phyloP scores from a whole-genome alignment of 768 basidiomycete genomes.

The Leucocoprinus leucothites region DNA sequence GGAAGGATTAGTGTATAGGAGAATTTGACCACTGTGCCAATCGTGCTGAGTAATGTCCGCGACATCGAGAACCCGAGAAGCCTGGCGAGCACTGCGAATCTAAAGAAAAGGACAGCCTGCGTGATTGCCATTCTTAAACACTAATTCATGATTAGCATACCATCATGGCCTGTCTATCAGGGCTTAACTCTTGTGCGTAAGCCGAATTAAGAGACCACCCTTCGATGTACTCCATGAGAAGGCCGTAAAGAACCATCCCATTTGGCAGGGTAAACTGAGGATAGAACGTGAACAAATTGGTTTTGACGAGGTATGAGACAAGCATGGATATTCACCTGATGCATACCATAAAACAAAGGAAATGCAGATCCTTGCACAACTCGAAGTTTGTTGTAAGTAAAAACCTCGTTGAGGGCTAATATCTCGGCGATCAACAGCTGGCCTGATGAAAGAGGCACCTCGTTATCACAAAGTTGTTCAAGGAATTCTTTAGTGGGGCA shows the following conservation, averaged over 20 bases:
- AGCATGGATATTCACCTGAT: conserved; percentile 18
- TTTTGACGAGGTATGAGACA: background rate
- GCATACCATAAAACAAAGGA: conserved; percentile 25
- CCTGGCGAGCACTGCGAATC: conserved; percentile 22
- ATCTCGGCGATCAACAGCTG: conserved; percentile 15
- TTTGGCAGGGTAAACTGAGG: conserved; percentile 16
- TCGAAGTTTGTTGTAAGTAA: conserved; percentile 22
- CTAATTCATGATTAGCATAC: conserved; percentile 3
- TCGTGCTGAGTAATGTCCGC: conserved; percentile 22
- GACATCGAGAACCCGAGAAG: conserved; percentile 20
- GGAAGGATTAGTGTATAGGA: conserved; percentile 13
- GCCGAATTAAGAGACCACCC: conserved; percentile 15
- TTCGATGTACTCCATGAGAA: conserved; percentile 20
- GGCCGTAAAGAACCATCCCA: conserved; percentile 14
- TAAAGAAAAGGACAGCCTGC: conserved; percentile 5
- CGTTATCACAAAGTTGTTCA: conserved; percentile 14
- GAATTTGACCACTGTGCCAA: conserved; percentile 20
- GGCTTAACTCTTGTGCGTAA: conserved; percentile 8
- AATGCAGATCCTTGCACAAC: conserved; percentile 21
- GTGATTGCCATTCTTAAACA: background rate
- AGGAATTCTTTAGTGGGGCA: conserved; percentile 5
- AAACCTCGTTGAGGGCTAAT: conserved; percentile 19
- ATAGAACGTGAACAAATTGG: background rate
- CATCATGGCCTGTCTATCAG: conserved; percentile 18
- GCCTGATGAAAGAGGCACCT: conserved; percentile 12